These are phyloP conservation scores for Letharia lupina DNA, from an alignment of 495 filamentous ascomycete species.

Conservation along the genomic window DNA sequence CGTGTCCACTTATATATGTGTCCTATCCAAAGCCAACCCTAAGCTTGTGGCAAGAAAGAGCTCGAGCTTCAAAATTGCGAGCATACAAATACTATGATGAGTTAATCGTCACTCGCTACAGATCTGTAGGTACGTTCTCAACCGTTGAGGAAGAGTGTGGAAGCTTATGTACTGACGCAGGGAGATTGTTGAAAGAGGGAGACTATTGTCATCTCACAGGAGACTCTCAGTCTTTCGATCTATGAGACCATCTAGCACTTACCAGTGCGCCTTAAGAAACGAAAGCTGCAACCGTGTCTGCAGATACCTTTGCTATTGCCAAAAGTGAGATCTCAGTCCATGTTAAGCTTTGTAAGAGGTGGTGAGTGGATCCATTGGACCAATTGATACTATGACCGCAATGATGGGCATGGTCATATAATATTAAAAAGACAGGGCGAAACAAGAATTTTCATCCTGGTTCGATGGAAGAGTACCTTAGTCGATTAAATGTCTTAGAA, in stretches of 20 bases:
- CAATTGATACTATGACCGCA: not conserved
- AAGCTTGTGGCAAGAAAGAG: not conserved
- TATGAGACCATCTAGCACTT: not conserved
- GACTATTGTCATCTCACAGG: not conserved
- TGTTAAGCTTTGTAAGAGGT: not conserved
- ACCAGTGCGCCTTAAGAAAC: not conserved
- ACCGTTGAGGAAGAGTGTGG: not conserved
- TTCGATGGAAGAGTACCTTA: not conserved
- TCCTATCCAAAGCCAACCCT: not conserved
- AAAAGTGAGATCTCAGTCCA: not conserved
- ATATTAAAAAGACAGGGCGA: not conserved
- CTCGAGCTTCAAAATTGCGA: not conserved
- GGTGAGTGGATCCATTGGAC: not conserved
- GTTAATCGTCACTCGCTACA: not conserved
- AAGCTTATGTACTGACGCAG: not conserved
- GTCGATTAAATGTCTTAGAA: not conserved
- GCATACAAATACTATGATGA: not conserved
- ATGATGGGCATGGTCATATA: not conserved
- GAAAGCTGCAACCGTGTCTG: not conserved
- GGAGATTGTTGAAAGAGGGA: not conserved
- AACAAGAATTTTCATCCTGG: not conserved
- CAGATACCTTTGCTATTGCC: not conserved
- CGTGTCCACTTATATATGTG: not conserved
- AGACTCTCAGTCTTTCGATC: not conserved
- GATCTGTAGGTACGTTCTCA: not conserved